Percentiles rank a stretch among this genome's conserved stretches.
Evolutionary conservation across 1,284 basidiomycete genomes (phyloP).

Genomic region (Cerioporus squamosus): DNA sequence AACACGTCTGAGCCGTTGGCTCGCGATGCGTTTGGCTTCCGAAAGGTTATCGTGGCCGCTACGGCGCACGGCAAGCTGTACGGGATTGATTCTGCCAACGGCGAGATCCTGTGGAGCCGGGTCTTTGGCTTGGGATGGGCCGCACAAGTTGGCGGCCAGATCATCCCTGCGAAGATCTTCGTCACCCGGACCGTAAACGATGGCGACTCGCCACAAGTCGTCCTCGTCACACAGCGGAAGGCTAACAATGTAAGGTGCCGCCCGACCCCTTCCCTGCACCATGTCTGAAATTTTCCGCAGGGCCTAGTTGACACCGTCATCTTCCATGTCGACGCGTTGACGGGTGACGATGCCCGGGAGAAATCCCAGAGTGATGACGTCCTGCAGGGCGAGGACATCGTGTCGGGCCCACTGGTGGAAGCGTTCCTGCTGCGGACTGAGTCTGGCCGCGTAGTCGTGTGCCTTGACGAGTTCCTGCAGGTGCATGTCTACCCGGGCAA

Average conservation of each 20-base stretch:
- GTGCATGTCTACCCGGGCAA: slow-evolving; percentile 72
- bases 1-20: slow-evolving; percentile 46
- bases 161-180: slow-evolving; percentile 64
- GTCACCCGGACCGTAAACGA: slow-evolving; percentile 54
- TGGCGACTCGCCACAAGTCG: slow-evolving; percentile 56
- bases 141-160: slow-evolving; percentile 52
- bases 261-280: slow-evolving; percentile 11
- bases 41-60: slow-evolving; percentile 81
- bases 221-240: slow-evolving; percentile 61
- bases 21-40: slow-evolving; percentile 87
- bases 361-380: slow-evolving; percentile 23
- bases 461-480: slow-evolving; percentile 73
- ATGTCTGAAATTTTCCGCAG: slow-evolving; percentile 34
- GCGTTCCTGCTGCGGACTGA: slow-evolving; percentile 54
- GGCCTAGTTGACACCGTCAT: slow-evolving; percentile 68
- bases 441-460: slow-evolving; percentile 52
- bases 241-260: slow-evolving; percentile 57
- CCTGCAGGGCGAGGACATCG: slow-evolving; percentile 61
- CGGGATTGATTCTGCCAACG: slow-evolving; percentile 81
- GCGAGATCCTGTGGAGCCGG: slow-evolving; percentile 78
- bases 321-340: slow-evolving; percentile 82
- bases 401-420: slow-evolving; percentile 62
- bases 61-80: slow-evolving; percentile 80
- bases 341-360: slow-evolving; percentile 59
- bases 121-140: slow-evolving; percentile 72